Evolutionary conservation across 2,329 filamentous ascomycete species (phyloP).

Genomic region (Lecanicillium sp.): DNA sequence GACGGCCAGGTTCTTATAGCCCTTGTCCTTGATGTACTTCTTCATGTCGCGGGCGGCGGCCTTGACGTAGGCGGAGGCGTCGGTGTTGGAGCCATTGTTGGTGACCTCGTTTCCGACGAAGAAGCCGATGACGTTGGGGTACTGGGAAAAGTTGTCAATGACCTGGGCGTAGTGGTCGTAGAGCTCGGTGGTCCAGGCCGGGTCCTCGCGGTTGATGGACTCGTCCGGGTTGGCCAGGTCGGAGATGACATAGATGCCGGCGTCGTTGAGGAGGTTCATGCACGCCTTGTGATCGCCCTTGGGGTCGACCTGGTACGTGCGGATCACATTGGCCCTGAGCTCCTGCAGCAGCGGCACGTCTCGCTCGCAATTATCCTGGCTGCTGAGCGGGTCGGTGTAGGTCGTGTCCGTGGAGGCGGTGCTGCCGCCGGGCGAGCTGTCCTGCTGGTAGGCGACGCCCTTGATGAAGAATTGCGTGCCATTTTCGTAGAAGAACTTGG

Average conservation of each 20-base stretch:
- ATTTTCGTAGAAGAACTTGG: constrained; percentile 85
- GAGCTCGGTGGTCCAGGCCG: constrained; percentile 71
- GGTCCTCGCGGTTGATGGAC: constrained; percentile 78
- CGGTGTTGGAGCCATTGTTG: constrained; percentile 81
- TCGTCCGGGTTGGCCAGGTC: constrained; percentile 75
- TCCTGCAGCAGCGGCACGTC: constrained; percentile 76
- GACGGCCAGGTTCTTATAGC: constrained; percentile 70
- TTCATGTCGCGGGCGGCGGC: constrained; percentile 95
- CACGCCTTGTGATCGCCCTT: constrained; percentile 69
- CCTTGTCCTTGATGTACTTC: constrained; percentile 77
- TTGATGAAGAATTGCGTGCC: constrained; percentile 67
- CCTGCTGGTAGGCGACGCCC: constrained; percentile 92
- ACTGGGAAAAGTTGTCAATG: constrained; percentile 71
- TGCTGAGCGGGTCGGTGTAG: constrained; percentile 78
- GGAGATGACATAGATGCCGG: constrained; percentile 91
- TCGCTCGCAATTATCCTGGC: constrained; percentile 64
- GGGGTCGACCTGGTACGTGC: constrained; percentile 89
- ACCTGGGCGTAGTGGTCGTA: constrained; percentile 78
- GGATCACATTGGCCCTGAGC: constrained; percentile 85
- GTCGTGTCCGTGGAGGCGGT: constrained; percentile 26
- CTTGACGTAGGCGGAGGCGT: constrained; percentile 91
- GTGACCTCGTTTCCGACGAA: constrained; percentile 98
- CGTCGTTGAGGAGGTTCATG: constrained; percentile 74
- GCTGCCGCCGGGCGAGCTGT: constrained; percentile 49
- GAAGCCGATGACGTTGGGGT: constrained; percentile 91